A percentile compares a stretch with the other conserved stretches of the same genome.
phyloP scores from a whole-genome alignment of 805 yeast species.

The Priceomyces castillae region DNA sequence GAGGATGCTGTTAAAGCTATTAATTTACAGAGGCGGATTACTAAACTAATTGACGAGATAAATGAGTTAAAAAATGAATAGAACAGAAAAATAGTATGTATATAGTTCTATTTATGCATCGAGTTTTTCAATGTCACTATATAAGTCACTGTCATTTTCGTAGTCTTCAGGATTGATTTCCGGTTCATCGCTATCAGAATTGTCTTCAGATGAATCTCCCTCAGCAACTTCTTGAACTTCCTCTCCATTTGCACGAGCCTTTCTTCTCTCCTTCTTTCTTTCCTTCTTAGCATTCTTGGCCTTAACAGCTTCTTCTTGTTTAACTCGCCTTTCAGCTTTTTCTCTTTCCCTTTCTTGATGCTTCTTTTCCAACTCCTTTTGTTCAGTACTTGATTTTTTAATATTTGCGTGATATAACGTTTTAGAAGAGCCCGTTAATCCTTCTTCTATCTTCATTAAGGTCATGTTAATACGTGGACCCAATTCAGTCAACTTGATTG shows the following conservation, averaged over 20 bases:
- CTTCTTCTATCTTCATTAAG: conserved; percentile 87
- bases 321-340: conserved; percentile 69
- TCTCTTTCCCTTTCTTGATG: conserved; percentile 62
- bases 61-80: conserved; percentile 6
- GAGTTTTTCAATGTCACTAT: conserved; percentile 30
- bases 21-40: conserved; percentile 21
- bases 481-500: conserved; percentile 86
- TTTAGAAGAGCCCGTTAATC: conserved; percentile 77
- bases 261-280: conserved; percentile 67
- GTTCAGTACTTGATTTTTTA: conserved; percentile 61
- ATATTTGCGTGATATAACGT: conserved; percentile 78
- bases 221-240: conserved; percentile 21
- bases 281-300: conserved; percentile 71
- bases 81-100: not conserved
- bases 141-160: conserved; percentile 51
- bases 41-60: conserved; percentile 15
- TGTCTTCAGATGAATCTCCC: conserved; percentile 20
- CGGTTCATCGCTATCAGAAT: conserved; percentile 30
- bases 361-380: conserved; percentile 56
- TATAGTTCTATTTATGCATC: conserved; percentile 3
- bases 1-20: conserved; percentile 18
- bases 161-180: conserved; percentile 43
- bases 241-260: conserved; percentile 46
- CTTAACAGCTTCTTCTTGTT: conserved; percentile 75
- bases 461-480: conserved; percentile 86